Evolutionary conservation across 805 yeast genomes (phyloP).

Genomic region (Yarrowia yakushimensis): DNA sequence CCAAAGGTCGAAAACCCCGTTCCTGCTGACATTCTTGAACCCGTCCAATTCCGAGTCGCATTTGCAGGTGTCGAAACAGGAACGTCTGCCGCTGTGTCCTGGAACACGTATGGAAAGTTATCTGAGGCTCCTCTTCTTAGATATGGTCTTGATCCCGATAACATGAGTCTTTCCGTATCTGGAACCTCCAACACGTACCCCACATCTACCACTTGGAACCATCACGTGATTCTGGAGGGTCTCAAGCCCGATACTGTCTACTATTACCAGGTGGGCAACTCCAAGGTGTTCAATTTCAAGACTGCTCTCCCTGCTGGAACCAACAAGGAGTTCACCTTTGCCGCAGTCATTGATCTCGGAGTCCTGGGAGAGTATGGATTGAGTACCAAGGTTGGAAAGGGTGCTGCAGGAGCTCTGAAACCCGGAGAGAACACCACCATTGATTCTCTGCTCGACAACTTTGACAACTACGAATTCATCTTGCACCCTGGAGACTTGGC

Average conservation of each 20-base stretch:
- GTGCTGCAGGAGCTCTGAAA: constrained; percentile 9
- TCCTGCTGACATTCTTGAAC: neutral
- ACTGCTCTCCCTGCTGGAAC: constrained; percentile 29
- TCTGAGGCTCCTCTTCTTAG: constrained; percentile 30
- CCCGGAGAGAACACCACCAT: constrained; percentile 28
- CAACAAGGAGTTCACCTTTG: constrained; percentile 23
- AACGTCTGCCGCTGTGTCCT: constrained; percentile 23
- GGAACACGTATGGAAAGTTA: constrained; percentile 33
- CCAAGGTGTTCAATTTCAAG: constrained; percentile 15
- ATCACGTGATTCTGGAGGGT: constrained; percentile 33
- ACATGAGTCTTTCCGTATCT: constrained; percentile 10
- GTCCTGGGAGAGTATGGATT: constrained; percentile 26
- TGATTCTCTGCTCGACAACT: constrained; percentile 28
- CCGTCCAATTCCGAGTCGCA: constrained; percentile 15
- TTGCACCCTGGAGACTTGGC: constrained; percentile 38
- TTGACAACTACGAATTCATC: constrained; percentile 31
- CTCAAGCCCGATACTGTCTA: constrained; percentile 34
- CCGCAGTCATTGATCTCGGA: constrained; percentile 15
- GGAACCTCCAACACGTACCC: constrained; percentile 31
- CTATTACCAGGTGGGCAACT: constrained; percentile 33
- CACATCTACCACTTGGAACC: constrained; percentile 32
- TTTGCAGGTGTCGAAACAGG: neutral
- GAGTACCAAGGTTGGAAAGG: constrained; percentile 18
- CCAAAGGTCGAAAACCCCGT: constrained; percentile 23
- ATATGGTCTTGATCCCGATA: constrained; percentile 31